Evolutionary conservation across 1,284 basidiomycete species (phyloP), one percentile per base, ranked within the genome.

Genomic region (Thecaphora frezii): DNA sequence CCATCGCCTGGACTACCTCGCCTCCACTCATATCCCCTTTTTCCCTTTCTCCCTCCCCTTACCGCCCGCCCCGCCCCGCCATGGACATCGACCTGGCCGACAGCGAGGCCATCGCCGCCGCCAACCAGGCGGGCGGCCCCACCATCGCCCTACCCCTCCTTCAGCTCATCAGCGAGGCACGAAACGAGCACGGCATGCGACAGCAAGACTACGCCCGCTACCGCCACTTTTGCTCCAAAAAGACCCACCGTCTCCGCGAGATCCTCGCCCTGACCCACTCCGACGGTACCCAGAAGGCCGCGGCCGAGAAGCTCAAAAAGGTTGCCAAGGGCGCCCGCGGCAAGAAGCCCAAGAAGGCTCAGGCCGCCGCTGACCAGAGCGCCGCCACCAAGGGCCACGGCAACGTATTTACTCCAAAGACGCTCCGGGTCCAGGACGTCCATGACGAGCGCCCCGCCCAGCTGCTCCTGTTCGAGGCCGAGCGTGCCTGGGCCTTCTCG

Each of bases 401-500:
- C 25, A 87, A 88, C 70, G 88, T 89, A 45, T 97, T 91, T 83
- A 93, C 69, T 19, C 52, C 52, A 26, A 70, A 73, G 51, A 60
- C 48, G 22, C 68, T 77, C 56, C 53, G 57, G 23, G 45, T 74
- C 24, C 53, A 51, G 19, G 53, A 68, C 10, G 72, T 76, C 23
- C 39, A 53, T 37, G 60, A 73, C 37, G 69, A 55, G 16, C 54
- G 72, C 48, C 44, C 46, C 33, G 54, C 60, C 47, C 52, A 93
- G 69, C 83, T 96, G 1, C 82, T 93, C 39, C 84, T 96, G 12
- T 88, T 93, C 73, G 90, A 93, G 76, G 85, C 91, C 7, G 93
- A 97, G 80, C 86, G 93, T 45, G 89, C 91, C n/a, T 92, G 91
- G 86, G 87, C 90, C 1, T 87, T 90, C 79, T 87, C 91, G 10